Conservation (phyloP, 805 yeast species). For the Lipomyces yamadae region DNA sequence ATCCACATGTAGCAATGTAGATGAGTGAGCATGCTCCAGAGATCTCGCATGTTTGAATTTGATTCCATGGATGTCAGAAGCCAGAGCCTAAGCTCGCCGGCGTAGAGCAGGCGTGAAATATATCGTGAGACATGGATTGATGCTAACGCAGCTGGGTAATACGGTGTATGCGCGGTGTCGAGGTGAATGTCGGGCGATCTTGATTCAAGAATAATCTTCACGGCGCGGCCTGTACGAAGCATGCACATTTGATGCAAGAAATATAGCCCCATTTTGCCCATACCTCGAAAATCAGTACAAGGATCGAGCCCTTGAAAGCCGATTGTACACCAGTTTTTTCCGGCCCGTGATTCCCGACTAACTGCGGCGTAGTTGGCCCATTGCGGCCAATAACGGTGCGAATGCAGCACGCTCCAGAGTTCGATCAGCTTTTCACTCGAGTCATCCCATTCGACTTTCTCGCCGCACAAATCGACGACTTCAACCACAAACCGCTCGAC, state of each 20-base stretch:
- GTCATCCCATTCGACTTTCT: slow-evolving; percentile 22
- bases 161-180: slow-evolving; percentile 30
- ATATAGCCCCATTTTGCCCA: slow-evolving; percentile 37
- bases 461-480: slow-evolving; percentile 6
- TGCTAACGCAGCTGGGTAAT: slow-evolving; percentile 40
- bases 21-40: slow-evolving; percentile 27
- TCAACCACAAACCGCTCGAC: slow-evolving; percentile 21
- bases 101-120: slow-evolving; percentile 19
- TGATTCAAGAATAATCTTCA: slow-evolving; percentile 21
- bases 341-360: slow-evolving; percentile 32
- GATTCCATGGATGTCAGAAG: slow-evolving; percentile 20
- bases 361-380: slow-evolving; percentile 23
- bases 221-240: slow-evolving; percentile 22
- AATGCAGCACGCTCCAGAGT: slow-evolving; percentile 24
- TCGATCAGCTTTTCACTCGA: slow-evolving; percentile 6
- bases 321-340: slow-evolving; percentile 45
- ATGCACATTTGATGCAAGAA: slow-evolving; percentile 17
- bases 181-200: slow-evolving; percentile 28
- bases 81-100: slow-evolving; percentile 31
- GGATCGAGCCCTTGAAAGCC: slow-evolving; percentile 51
- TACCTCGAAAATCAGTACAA: slow-evolving; percentile 47
- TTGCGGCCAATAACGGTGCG: slow-evolving; percentile 28
- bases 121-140: slow-evolving; percentile 37
- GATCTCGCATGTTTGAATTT: background rate
- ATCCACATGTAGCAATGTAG: slow-evolving; percentile 28